phyloP scores from a whole-genome alignment of 441 rosid species.

The Eutrema salsugineum region DNA sequence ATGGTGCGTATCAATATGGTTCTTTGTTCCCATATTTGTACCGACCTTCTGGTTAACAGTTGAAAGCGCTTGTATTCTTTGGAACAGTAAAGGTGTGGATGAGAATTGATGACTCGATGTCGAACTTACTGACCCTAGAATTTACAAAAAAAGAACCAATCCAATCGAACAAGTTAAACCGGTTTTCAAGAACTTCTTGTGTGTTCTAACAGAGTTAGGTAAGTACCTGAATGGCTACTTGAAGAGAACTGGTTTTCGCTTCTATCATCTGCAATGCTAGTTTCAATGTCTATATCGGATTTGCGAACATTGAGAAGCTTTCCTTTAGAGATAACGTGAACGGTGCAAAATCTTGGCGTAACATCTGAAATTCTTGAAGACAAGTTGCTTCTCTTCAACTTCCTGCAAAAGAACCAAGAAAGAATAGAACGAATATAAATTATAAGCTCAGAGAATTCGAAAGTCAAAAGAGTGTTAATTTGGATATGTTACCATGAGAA shows the following conservation, averaged over 20 bases:
- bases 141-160: not conserved
- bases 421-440: not conserved
- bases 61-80: conserved; percentile 35
- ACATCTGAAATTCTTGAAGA: conserved; percentile 57
- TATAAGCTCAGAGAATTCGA: not conserved
- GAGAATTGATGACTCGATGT: conserved; percentile 32
- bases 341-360: conserved; percentile 66
- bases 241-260: conserved; percentile 40
- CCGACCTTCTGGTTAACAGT: conserved; percentile 28
- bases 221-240: conserved; percentile 49
- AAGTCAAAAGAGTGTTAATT: not conserved
- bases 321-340: conserved; percentile 74
- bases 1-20: conserved; percentile 18
- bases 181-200: not conserved
- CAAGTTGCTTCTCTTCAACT: conserved; percentile 33
- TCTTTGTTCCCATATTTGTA: conserved; percentile 10
- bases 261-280: conserved; percentile 47
- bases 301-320: conserved; percentile 70
- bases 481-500: conserved; percentile 54
- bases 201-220: not conserved
- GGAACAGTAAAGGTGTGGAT: conserved; percentile 25
- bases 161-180: not conserved
- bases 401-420: conserved; percentile 36
- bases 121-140: conserved; percentile 24
- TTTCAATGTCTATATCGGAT: conserved; percentile 59